These are phyloP conservation scores for Picea engelmannii DNA, from an alignment of 83 land plant species.

Conservation along the genomic window DNA sequence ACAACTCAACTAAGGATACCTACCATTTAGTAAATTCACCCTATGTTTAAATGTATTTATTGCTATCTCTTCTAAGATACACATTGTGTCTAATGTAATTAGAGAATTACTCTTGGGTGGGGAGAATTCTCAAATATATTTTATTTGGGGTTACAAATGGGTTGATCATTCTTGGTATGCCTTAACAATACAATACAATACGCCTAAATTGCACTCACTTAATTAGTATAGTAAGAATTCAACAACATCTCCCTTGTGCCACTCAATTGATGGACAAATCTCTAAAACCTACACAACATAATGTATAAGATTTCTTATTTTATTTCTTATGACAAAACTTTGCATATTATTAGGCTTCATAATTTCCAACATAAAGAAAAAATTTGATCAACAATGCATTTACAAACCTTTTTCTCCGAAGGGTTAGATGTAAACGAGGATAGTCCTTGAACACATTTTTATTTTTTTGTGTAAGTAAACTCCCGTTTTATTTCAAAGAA, in stretches of 20 bases:
- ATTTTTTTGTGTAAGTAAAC: conserved; percentile 30
- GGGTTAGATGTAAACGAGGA: conserved; percentile 27
- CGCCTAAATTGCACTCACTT: conserved; percentile 15
- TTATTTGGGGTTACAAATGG: too few species aligned
- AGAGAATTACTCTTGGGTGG: too few species aligned
- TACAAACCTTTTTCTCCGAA: conserved; percentile 30
- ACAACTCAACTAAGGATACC: too few species aligned
- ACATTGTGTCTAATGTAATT: too few species aligned
- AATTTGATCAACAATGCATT: neutral
- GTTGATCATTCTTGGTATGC: too few species aligned
- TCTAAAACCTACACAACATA: conserved; percentile 62
- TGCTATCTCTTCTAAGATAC: too few species aligned
- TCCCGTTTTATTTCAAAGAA: conserved; percentile 24
- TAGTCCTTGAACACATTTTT: conserved; percentile 20
- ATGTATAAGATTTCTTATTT: neutral
- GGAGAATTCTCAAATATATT: too few species aligned
- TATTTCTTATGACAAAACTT: neutral
- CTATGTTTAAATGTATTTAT: too few species aligned
- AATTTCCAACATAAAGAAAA: neutral
- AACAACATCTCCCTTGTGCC: conserved; percentile 80
- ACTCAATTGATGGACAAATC: conserved; percentile 72
- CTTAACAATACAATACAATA: neutral
- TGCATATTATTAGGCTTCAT: neutral
- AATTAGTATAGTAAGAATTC: conserved; percentile 58
- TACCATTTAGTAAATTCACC: too few species aligned